Percentiles rank a stretch among this genome's conserved stretches.
Evolutionary conservation across 441 rosid genomes (phyloP).

Genomic region (Populus hybrid): DNA sequence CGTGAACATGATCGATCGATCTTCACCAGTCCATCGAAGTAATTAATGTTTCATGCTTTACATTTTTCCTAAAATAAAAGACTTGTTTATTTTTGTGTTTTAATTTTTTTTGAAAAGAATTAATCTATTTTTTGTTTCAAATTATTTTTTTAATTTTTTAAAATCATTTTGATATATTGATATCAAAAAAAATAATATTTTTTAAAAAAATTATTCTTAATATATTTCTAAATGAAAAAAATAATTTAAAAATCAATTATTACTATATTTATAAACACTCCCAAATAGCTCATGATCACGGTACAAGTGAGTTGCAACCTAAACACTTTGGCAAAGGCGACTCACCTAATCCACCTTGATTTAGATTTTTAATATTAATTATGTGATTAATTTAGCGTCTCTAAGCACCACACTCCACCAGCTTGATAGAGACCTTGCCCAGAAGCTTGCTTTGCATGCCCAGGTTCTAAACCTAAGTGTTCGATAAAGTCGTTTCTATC

Average conservation of each 20-base stretch:
- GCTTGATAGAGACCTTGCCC: background rate
- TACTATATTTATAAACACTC: fast-evolving
- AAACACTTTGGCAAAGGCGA: background rate
- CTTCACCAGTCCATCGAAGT: background rate
- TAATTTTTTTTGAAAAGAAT: no score
- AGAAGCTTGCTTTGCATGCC: background rate
- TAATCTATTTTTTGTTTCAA: no score
- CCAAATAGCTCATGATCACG: background rate
- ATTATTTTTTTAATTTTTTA: no score
- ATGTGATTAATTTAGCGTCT: background rate
- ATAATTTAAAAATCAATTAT: no score
- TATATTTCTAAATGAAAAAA: no score
- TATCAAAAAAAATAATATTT: no score
- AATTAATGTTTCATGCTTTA: background rate
- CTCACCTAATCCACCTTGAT: background rate
- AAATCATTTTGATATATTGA: no score
- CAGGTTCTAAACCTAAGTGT: background rate
- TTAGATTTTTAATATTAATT: background rate
- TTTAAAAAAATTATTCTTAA: no score
- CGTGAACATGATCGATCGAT: background rate
- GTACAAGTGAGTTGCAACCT: background rate
- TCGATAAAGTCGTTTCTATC: background rate
- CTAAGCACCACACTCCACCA: background rate
- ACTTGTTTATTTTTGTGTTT: no score
- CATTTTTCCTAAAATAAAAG: no score